Percentiles rank a stretch among this genome's conserved stretches.
phyloP scores from a whole-genome alignment of 257 asterid genomes.

The Solanum virginianum region DNA sequence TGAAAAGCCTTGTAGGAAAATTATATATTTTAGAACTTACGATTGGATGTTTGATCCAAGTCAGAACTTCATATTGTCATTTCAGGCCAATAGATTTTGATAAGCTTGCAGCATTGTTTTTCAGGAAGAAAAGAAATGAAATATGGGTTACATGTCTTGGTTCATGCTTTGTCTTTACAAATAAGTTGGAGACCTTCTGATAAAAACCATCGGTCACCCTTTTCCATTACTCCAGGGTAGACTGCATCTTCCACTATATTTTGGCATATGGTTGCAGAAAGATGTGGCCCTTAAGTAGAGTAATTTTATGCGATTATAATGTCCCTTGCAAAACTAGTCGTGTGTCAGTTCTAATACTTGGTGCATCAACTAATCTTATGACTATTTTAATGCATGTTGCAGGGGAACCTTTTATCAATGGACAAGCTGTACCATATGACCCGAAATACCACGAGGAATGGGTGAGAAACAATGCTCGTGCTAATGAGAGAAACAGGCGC shows the following conservation, averaged over 20 bases:
- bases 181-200: not conserved
- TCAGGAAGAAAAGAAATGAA: not conserved
- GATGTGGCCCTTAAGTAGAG: not conserved
- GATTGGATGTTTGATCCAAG: not conserved
- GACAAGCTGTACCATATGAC: conserved; percentile 93
- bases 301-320: not conserved
- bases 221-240: not conserved
- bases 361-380: not conserved
- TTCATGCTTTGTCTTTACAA: not conserved
- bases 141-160: not conserved
- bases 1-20: not conserved
- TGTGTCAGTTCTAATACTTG: not conserved
- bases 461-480: conserved; percentile 71
- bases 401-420: conserved; percentile 96
- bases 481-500: conserved; percentile 59
- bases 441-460: conserved; percentile 91
- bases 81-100: not conserved
- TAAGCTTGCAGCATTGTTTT: not conserved
- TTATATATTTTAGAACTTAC: not conserved
- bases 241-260: not conserved
- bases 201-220: not conserved
- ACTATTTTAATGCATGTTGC: conserved; percentile 5
- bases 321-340: not conserved
- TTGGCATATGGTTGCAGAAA: not conserved
- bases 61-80: not conserved